Percentiles rank a stretch among this genome's conserved stretches.
Evolutionary conservation across 2,329 filamentous ascomycete genomes (phyloP).

Genomic region (Ophiostoma pallidulum): DNA sequence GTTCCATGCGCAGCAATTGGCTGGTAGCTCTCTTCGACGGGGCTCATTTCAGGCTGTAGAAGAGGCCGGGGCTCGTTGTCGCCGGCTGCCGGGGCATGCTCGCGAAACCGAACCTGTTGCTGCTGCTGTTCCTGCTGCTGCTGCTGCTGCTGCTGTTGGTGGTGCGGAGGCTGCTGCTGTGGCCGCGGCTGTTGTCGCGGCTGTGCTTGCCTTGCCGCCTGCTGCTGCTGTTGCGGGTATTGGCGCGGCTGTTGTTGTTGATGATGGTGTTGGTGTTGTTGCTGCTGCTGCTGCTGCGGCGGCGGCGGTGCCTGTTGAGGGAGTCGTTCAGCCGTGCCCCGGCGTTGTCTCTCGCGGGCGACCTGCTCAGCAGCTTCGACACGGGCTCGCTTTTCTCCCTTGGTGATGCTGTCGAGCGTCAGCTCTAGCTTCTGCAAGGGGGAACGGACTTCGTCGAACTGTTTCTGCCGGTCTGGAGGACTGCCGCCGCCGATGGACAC

Average conservation of each 20-base stretch:
- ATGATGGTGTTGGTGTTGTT: background rate
- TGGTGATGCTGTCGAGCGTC: conserved; percentile 84
- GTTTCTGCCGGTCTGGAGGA: conserved; percentile 37
- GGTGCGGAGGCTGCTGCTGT: background rate
- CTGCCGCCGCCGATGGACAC: conserved; percentile 14
- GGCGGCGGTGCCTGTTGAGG: background rate
- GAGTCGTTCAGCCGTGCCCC: conserved; percentile 15
- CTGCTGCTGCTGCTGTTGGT: conserved; percentile 11
- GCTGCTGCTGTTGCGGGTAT: background rate
- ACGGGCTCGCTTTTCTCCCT: conserved; percentile 84
- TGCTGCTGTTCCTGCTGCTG: conserved; percentile 11
- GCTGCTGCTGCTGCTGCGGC: background rate
- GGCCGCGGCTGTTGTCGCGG: background rate
- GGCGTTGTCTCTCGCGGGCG: conserved; percentile 51
- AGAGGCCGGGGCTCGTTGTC: conserved; percentile 21
- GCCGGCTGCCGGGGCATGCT: conserved; percentile 19
- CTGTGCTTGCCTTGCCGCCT: background rate
- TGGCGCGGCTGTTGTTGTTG: conserved; percentile 13
- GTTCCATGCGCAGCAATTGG: conserved; percentile 17
- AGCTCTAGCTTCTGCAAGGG: conserved; percentile 89
- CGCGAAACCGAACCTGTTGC: conserved; percentile 26
- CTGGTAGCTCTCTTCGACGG: conserved; percentile 13
- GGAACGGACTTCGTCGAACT: conserved; percentile 72
- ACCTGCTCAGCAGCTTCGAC: conserved; percentile 73
- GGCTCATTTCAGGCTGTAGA: conserved; percentile 17